Conservation (phyloP, 768 basidiomycete genomes). For the Suillus bovinus region DNA sequence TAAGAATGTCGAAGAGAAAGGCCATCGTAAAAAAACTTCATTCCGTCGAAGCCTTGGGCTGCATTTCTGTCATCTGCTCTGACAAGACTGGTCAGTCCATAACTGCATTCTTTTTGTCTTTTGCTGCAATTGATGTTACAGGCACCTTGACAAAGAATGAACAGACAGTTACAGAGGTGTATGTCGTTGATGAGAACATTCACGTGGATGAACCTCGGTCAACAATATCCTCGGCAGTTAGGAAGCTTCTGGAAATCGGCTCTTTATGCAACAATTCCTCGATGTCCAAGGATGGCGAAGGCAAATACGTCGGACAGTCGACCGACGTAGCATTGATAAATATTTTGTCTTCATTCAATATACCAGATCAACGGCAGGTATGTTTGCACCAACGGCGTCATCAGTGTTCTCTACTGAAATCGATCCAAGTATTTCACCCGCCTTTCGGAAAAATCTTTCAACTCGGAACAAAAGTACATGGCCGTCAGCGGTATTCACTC, state of each 20-base stretch:
- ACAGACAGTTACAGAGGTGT: constrained; percentile 89
- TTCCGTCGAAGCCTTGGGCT: constrained; percentile 91
- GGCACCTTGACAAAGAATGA: constrained; percentile 96
- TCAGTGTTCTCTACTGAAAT: constrained; percentile 7
- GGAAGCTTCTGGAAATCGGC: constrained; percentile 78
- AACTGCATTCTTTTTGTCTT: too few species aligned
- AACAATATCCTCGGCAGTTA: constrained; percentile 62
- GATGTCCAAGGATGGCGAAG: constrained; percentile 60
- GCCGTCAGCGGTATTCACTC: constrained; percentile 76
- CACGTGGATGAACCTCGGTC: constrained; percentile 54
- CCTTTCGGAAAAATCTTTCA: constrained; percentile 84
- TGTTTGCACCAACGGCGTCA: constrained; percentile 23
- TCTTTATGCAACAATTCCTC: constrained; percentile 90
- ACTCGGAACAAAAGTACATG: constrained; percentile 93
- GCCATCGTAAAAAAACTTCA: constrained; percentile 98
- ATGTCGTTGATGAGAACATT: constrained; percentile 81
- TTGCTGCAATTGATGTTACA: constrained; percentile 16
- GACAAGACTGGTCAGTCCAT: constrained; percentile 82
- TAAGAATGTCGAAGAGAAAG: constrained; percentile 92
- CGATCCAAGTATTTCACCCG: constrained; percentile 60
- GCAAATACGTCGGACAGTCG: constrained; percentile 79
- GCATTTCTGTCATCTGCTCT: constrained; percentile 96
- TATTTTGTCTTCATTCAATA: constrained; percentile 63
- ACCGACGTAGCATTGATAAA: constrained; percentile 94
- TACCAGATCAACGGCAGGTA: constrained; percentile 73